A percentile compares a stretch with the other conserved stretches of the same genome.
Conservation (phyloP, 2,329 filamentous ascomycete species). For the Verticillium nubilum region DNA sequence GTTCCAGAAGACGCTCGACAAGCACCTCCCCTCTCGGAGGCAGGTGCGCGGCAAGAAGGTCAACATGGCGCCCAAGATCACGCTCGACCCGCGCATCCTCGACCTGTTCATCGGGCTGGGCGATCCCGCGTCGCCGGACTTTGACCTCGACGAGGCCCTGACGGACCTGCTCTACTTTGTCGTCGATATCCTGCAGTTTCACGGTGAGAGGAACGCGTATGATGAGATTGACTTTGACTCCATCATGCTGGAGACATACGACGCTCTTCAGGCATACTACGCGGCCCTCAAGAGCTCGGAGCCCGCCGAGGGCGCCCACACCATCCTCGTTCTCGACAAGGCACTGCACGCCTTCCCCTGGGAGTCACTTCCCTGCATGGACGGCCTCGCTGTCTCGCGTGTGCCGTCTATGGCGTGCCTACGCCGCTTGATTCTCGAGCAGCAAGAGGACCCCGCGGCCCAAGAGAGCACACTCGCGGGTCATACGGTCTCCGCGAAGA, state of each 20-base stretch:
- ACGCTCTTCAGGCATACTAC: conserved; percentile 78
- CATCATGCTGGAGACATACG: conserved; percentile 83
- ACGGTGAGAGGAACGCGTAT: conserved; percentile 92
- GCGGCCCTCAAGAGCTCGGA: conserved; percentile 34
- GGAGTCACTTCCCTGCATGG: conserved; percentile 88
- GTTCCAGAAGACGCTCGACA: conserved; percentile 75
- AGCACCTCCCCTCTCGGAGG: conserved; percentile 77
- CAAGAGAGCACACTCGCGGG: conserved; percentile 31
- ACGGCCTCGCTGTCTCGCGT: conserved; percentile 73
- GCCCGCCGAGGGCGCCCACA: conserved; percentile 53
- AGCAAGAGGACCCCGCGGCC: conserved; percentile 21
- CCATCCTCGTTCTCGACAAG: conserved; percentile 87
- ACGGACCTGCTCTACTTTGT: conserved; percentile 94
- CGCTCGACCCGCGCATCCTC: conserved; percentile 59
- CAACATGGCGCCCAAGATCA: conserved; percentile 34
- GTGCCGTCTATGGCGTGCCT: conserved; percentile 83
- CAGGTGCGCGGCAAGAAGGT: conserved; percentile 52
- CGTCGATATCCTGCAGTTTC: conserved; percentile 92
- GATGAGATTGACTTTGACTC: conserved; percentile 95
- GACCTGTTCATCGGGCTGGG: conserved; percentile 87
- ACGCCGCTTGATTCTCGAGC: conserved; percentile 64
- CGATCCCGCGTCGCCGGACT: conserved; percentile 58
- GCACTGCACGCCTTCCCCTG: conserved; percentile 87
- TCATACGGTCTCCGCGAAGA: conserved; percentile 48
- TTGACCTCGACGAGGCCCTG: conserved; percentile 81